Base-by-base conservation (phyloP, 75 land plant species). In the Pinus tabuliformis region DNA sequence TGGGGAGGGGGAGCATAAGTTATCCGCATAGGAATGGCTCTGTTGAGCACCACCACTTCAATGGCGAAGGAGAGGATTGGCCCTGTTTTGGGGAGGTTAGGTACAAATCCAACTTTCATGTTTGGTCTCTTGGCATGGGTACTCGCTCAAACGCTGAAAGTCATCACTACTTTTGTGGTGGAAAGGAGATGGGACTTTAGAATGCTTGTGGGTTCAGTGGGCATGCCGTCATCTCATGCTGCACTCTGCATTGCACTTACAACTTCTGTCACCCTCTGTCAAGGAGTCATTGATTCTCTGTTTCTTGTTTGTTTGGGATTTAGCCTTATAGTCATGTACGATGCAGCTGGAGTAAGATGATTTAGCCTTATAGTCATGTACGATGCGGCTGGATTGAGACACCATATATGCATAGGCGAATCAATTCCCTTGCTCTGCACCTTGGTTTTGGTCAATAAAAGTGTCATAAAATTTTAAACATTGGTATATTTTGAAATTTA, bases 181-280 rank as follows among this genome's bases (percentile, higher is more conserved):
- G 96, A 91, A 73, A 82, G 89, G 83, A 85, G 83, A 73, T 93
- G 91, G 97, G 90, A 96, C 74, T 81, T 89, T 11, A 76, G 82
- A 73, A 82, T 93, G 77, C 62, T 96, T 74, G 80, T 87, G 56
- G 89, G 92, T 20, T 94, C 89, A 45, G 99, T 97, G 3, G 99
- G 99, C 70, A 96, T 96, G 99, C 94, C 99, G 13, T 96, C 99
- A 28, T 96, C 99, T 16, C 99, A 93, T 77, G 84, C 94, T 18
- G 92, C 99, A 8, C 83, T 96, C 28, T 96, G 97, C 77, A 84
- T 86, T 33, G 99, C 91, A 11, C 78, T 96, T 73, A 90, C 99
- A 56, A 87, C 95, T 1, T 90, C 97, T 6, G 99, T 96, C 59
- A 97, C 97, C 16, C 72, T 93, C 15, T 91, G 89, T 64, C 99